Conservation (phyloP, 2,329 filamentous ascomycete genomes). For the Curvularia eragrostidis region DNA sequence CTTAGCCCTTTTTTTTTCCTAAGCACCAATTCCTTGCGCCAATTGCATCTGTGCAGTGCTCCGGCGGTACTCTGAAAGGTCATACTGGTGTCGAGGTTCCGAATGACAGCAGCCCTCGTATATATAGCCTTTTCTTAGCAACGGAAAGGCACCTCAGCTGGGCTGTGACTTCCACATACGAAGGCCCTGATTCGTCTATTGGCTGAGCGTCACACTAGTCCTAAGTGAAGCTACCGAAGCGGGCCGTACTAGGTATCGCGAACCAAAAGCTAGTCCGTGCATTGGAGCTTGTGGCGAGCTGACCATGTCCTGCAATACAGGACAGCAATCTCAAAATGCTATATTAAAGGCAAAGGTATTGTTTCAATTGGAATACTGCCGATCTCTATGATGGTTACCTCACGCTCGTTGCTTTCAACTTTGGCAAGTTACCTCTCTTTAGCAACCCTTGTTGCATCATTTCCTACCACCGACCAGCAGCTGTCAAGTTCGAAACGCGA, state of each 20-base stretch:
- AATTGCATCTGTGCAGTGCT: too few species aligned
- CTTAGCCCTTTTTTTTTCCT: neutral
- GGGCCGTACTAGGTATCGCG: neutral
- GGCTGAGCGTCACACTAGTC: neutral
- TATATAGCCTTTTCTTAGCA: neutral
- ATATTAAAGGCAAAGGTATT: neutral
- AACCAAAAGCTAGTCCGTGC: neutral
- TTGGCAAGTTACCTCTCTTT: constrained; percentile 14
- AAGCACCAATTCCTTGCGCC: neutral
- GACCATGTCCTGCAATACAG: neutral
- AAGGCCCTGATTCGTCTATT: neutral
- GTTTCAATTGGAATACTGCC: neutral
- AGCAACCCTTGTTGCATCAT: constrained; percentile 13
- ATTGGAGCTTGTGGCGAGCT: neutral
- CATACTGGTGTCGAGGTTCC: too few species aligned
- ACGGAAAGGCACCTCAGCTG: too few species aligned
- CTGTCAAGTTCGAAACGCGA: constrained; percentile 15
- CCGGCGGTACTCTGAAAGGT: too few species aligned
- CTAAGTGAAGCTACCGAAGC: neutral
- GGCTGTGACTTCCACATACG: neutral
- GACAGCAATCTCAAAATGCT: neutral
- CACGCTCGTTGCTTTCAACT: constrained; percentile 10
- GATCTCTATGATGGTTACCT: constrained; percentile 15
- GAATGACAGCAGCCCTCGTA: neutral
- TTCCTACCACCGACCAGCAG: constrained; percentile 9